phyloP scores from a whole-genome alignment of 129 eudicot genomes.

The Flaveria ramosissima region DNA sequence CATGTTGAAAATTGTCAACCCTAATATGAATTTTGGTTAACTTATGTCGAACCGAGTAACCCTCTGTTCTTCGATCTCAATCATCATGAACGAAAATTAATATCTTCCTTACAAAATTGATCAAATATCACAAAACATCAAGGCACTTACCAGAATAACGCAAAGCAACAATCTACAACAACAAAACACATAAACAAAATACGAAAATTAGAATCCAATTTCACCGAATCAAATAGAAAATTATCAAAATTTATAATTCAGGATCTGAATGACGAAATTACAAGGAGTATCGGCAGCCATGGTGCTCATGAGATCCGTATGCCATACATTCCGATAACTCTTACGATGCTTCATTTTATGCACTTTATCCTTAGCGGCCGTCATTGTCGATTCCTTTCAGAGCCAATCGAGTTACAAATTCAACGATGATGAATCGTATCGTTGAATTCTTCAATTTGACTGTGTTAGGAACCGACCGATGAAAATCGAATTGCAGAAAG shows the following conservation, averaged over 20 bases:
- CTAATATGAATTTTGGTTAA: no score
- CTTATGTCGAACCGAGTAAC: no score
- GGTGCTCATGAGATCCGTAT: constrained; percentile 76
- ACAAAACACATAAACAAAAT: constrained; percentile 2
- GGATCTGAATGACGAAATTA: constrained; percentile 27
- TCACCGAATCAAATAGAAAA: background rate
- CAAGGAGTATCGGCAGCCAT: constrained; percentile 70
- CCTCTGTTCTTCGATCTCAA: no score
- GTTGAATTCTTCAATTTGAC: constrained; percentile 6
- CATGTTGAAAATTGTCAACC: no score
- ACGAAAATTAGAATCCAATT: constrained; percentile 12
- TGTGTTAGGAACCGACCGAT: constrained; percentile 25
- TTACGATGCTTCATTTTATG: constrained; percentile 72
- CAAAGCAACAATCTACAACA: constrained; percentile 74
- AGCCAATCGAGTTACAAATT: constrained; percentile 19
- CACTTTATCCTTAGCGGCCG: constrained; percentile 44
- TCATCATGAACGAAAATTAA: no score
- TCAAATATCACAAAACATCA: background rate
- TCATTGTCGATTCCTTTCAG: constrained; percentile 45
- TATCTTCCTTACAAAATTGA: background rate
- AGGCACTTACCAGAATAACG: constrained; percentile 71
- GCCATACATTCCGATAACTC: constrained; percentile 75
- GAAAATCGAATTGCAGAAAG: constrained; percentile 14
- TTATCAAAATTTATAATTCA: background rate
- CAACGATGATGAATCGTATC: constrained; percentile 16